Evolutionary conservation across 2,329 filamentous ascomycete genomes (phyloP).

Genomic region (Scedosporium dehoogii): DNA sequence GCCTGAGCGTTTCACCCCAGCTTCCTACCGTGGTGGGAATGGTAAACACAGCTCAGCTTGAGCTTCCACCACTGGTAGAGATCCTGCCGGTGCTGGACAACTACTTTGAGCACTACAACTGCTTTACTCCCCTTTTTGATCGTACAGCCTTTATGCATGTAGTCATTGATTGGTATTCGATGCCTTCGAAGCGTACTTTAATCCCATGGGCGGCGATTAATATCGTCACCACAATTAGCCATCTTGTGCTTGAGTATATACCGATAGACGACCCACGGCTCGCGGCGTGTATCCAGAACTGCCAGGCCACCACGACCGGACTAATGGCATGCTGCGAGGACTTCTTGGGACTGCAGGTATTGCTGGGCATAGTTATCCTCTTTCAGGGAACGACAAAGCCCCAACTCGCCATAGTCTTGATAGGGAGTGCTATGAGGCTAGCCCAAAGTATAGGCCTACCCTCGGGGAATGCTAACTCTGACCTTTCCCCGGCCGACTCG

Average conservation of each 20-base stretch:
- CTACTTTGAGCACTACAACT: constrained; percentile 27
- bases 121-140: constrained; percentile 26
- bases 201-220: constrained; percentile 28
- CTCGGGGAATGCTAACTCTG: constrained; percentile 7
- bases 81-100: constrained; percentile 24
- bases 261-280: constrained; percentile 6
- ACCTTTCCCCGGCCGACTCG: background rate
- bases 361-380: constrained; percentile 27
- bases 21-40: background rate
- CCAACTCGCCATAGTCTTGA: constrained; percentile 26
- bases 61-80: constrained; percentile 23
- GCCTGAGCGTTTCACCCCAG: background rate
- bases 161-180: constrained; percentile 23
- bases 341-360: constrained; percentile 26
- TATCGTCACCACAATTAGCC: constrained; percentile 26
- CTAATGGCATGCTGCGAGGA: constrained; percentile 27
- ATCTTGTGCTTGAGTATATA: constrained; percentile 11
- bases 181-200: constrained; percentile 13
- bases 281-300: constrained; percentile 24
- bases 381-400: constrained; percentile 26
- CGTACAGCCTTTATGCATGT: constrained; percentile 25
- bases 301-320: constrained; percentile 26
- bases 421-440: constrained; percentile 27
- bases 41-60: background rate
- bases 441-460: constrained; percentile 27